Conservation (phyloP, 1,284 basidiomycete species). For the Naganishia liquefaciens region DNA sequence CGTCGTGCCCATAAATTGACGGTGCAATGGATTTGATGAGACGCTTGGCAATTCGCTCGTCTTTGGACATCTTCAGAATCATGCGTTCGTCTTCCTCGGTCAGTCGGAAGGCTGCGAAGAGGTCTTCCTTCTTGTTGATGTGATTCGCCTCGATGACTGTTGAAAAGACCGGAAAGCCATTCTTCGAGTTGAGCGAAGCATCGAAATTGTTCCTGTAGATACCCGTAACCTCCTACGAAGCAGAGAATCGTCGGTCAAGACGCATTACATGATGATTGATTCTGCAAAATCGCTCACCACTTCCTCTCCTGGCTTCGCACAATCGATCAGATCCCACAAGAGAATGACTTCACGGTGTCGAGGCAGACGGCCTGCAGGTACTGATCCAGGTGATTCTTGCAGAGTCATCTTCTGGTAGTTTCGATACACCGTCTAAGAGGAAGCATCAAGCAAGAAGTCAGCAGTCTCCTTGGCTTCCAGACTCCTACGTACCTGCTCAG, state of each 20-base stretch:
- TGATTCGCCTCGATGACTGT: slow-evolving; percentile 98
- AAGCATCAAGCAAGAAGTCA: background rate
- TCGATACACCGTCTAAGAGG: slow-evolving; percentile 83
- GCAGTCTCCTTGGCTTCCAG: no score
- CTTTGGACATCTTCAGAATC: slow-evolving; percentile 80
- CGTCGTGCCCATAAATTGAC: slow-evolving; percentile 97
- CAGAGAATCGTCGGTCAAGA: background rate
- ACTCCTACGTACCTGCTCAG: slow-evolving; percentile 71
- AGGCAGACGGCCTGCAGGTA: slow-evolving; percentile 93
- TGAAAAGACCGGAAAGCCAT: slow-evolving; percentile 98
- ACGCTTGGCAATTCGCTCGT: slow-evolving; percentile 92
- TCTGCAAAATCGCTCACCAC: slow-evolving; percentile 63
- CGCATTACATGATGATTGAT: background rate
- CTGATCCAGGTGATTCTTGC: slow-evolving; percentile 97
- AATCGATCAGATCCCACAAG: slow-evolving; percentile 97
- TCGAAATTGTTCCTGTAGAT: slow-evolving; percentile 99
- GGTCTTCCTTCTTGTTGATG: slow-evolving; percentile 90
- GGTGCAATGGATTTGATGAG: slow-evolving; percentile 98
- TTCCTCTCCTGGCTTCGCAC: slow-evolving; percentile 97
- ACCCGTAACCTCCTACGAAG: slow-evolving; percentile 81
- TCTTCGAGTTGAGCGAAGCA: slow-evolving; percentile 95
- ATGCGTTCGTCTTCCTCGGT: slow-evolving; percentile 95
- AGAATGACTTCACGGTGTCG: slow-evolving; percentile 95
- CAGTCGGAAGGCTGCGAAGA: slow-evolving; percentile 91
- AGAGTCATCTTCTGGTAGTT: slow-evolving; percentile 99